These are phyloP conservation scores for Saitozyma podzolica DNA, from an alignment of 768 basidiomycete species.

Conservation along the genomic window DNA sequence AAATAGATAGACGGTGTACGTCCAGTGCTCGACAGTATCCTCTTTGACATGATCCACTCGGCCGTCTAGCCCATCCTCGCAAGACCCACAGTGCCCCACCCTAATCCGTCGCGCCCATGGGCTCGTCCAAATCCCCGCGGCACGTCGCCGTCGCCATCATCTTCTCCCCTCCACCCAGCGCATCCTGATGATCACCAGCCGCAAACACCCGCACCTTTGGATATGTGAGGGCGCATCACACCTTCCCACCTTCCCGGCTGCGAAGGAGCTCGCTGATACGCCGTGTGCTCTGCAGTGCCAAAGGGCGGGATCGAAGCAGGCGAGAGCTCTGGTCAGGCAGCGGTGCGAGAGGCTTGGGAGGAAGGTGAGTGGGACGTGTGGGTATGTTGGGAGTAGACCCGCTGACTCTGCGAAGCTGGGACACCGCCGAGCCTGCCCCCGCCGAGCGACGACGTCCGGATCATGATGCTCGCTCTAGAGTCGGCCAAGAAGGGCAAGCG, in stretches of 20 bases:
- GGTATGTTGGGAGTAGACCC: background rate
- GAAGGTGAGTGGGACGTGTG: conserved; percentile 26
- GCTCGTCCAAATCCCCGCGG: conserved; percentile 11
- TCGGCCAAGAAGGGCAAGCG: conserved; percentile 11
- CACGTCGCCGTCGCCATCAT: conserved; percentile 43
- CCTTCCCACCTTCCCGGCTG: background rate
- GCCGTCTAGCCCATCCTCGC: no score
- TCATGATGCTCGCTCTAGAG: conserved; percentile 25
- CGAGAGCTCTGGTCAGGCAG: conserved; percentile 41
- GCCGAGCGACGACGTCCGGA: conserved; percentile 20
- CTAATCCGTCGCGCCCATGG: background rate
- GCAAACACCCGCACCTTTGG: conserved; percentile 41
- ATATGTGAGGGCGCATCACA: conserved; percentile 27
- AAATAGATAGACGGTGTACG: no score
- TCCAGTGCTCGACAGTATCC: no score
- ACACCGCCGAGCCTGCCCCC: conserved; percentile 23
- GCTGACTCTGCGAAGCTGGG: conserved; percentile 26
- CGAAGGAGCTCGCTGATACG: conserved; percentile 1
- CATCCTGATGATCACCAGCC: conserved; percentile 41
- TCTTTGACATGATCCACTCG: no score
- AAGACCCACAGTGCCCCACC: no score
- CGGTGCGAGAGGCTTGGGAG: conserved; percentile 46
- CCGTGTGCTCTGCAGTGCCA: conserved; percentile 29
- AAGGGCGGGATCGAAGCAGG: conserved; percentile 46
- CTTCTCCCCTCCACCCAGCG: conserved; percentile 12